Evolutionary conservation across 208 protist species (phyloP).

Genomic region (Giardia duodenalis): DNA sequence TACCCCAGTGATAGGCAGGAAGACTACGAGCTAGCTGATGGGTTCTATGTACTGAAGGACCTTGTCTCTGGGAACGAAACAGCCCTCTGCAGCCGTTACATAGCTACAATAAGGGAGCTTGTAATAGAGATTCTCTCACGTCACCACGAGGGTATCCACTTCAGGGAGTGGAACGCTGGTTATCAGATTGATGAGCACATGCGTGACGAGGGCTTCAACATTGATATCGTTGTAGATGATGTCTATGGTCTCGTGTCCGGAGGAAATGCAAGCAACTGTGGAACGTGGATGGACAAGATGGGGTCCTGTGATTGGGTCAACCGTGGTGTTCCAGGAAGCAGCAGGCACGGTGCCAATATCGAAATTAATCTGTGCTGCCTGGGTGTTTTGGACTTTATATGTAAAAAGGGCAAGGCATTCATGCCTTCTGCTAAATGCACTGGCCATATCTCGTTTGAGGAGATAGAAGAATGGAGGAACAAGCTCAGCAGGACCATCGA

Average conservation of each 20-base stretch:
- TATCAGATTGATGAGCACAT: constrained; percentile 49
- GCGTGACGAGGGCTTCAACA: constrained; percentile 52
- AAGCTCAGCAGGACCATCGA: background rate
- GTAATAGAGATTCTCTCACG: constrained; percentile 50
- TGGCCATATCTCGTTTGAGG: background rate
- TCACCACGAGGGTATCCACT: constrained; percentile 53
- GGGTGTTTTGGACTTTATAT: background rate
- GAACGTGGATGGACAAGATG: constrained; percentile 69
- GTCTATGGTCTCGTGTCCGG: constrained; percentile 49
- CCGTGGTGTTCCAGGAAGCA: constrained; percentile 52
- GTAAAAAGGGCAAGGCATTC: background rate
- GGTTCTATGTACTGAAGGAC: background rate
- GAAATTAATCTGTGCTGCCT: constrained; percentile 47
- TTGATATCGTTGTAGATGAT: constrained; percentile 44
- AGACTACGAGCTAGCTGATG: background rate
- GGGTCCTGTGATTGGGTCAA: constrained; percentile 45
- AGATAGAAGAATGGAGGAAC: background rate
- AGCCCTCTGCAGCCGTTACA: background rate
- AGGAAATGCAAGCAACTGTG: constrained; percentile 55
- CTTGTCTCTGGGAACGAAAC: background rate
- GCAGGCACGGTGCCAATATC: constrained; percentile 54
- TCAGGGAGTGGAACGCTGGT: constrained; percentile 55
- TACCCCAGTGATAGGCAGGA: constrained; percentile 44
- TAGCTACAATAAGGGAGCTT: constrained; percentile 39
- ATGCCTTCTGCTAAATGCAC: background rate